Evolutionary conservation across 768 basidiomycete genomes (phyloP).

Genomic region (Tricholoma saponaceum): DNA sequence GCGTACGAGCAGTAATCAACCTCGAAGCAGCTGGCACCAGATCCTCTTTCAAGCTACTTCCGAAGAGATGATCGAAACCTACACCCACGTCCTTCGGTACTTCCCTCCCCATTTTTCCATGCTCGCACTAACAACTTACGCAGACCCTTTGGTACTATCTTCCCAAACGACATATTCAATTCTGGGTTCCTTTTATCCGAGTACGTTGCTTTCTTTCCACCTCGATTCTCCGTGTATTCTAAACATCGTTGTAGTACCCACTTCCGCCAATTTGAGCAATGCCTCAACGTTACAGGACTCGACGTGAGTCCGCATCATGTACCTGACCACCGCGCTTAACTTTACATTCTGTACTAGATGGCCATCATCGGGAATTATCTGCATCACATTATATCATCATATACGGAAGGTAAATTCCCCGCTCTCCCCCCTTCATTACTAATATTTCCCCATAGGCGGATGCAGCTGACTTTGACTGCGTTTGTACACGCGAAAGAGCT

Average conservation of each 20-base stretch:
- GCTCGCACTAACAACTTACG: constrained; percentile 36
- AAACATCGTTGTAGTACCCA: constrained; percentile 64
- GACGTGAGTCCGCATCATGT: too few relatives aligned
- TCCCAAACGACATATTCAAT: constrained; percentile 90
- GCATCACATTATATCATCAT: too few relatives aligned
- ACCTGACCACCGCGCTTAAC: too few relatives aligned
- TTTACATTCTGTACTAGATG: too few relatives aligned
- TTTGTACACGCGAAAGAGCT: background rate
- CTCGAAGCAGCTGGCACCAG: constrained; percentile 74
- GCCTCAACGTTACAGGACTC: too few relatives aligned
- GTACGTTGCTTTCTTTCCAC: constrained; percentile 37
- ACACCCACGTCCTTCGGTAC: constrained; percentile 76
- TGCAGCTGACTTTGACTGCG: background rate
- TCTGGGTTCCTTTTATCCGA: constrained; percentile 89
- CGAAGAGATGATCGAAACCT: constrained; percentile 94
- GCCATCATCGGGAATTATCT: too few relatives aligned
- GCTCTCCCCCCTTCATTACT: too few relatives aligned
- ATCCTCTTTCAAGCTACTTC: constrained; percentile 94
- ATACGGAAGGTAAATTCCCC: too few relatives aligned
- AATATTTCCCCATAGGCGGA: background rate
- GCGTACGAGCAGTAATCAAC: constrained; percentile 84
- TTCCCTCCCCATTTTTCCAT: background rate
- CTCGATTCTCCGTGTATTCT: background rate
- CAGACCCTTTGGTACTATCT: constrained; percentile 84
- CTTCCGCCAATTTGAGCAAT: constrained; percentile 82